phyloP scores from a whole-genome alignment of 768 basidiomycete genomes.

The Rhizopogon rudus region DNA sequence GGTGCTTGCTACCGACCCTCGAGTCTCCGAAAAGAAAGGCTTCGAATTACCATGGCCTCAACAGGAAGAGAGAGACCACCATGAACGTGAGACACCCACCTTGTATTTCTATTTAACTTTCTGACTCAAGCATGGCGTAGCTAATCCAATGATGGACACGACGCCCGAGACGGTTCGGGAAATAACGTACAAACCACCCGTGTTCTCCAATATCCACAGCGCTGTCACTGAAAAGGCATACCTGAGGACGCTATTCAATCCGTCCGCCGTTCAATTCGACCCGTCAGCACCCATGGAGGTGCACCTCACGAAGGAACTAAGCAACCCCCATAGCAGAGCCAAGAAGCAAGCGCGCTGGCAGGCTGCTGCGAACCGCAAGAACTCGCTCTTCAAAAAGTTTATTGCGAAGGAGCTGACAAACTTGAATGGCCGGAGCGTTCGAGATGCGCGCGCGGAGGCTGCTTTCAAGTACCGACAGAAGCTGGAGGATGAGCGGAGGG shows the following conservation, averaged over 20 bases:
- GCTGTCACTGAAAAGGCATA: conserved; percentile 51
- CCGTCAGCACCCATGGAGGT: conserved; percentile 58
- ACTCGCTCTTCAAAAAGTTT: conserved; percentile 47
- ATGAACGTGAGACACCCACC: conserved; percentile 13
- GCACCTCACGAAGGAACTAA: conserved; percentile 62
- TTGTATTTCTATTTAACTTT: not conserved
- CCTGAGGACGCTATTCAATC: conserved; percentile 47
- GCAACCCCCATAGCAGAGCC: conserved; percentile 78
- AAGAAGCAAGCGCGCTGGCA: conserved; percentile 81
- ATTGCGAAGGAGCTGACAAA: conserved; percentile 49
- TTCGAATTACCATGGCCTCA: conserved; percentile 70
- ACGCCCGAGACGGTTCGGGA: conserved; percentile 51
- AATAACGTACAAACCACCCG: conserved; percentile 68
- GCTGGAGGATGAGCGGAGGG: conserved; percentile 52
- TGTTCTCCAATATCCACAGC: conserved; percentile 37
- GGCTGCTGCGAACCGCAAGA: conserved; percentile 41
- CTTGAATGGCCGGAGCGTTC: conserved; percentile 53
- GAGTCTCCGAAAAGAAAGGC: conserved; percentile 35
- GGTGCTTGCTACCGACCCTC: conserved; percentile 60
- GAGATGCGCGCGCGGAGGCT: conserved; percentile 69
- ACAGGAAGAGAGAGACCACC: conserved; percentile 35
- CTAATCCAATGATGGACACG: conserved; percentile 58
- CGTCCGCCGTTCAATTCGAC: conserved; percentile 38
- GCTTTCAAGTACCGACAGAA: conserved; percentile 66
- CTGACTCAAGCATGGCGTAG: conserved; percentile 4